Base-by-base conservation (phyloP, 2,329 filamentous ascomycete genomes). In the Aspergillus melleus region DNA sequence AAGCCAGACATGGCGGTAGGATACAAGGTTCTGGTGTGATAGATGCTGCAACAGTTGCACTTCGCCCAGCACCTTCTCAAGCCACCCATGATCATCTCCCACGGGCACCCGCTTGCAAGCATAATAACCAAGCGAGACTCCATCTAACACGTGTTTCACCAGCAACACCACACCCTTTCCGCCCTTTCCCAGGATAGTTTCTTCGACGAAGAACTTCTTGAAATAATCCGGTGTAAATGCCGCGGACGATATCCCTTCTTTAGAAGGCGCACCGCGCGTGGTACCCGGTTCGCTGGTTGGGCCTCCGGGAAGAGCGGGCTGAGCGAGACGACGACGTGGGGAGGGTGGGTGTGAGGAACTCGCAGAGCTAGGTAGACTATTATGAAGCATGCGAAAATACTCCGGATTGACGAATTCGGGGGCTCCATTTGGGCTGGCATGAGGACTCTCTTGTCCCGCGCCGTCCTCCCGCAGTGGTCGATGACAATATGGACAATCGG, bases 61-160 rank as follows among this genome's bases (percentile, higher is more conserved):
- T 76, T 99, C 95, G 50, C 95, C 85, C 54, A 99, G 81, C 2
- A 98, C 89, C 77, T 97, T 98, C 75, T 96, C 92, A 14, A 99
- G 81, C 96, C 95, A 97, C 62, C 88, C 87, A 70, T 97, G 94
- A 69, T 98, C 91, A 70, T 99, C 90, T 14, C 95, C 91, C 3
- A 99, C 95, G 0, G 95, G 96, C 0, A 99, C 93, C 50, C 96
- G 87, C 77, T 99, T 99, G 81, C 95, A 99, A 12, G 95, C 95
- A 76, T 96, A 99, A 64, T 95, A 86, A 1, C 95, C 95, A 1
- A 99, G 82, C 32, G 88, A 85, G 49, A 96, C 94, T 22, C 91
- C 89, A 74, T 98, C 95, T 59, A 99, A 86, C 66, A 96, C 84
- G 77, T 99, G 95, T 61, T 91, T 88, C 10, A 99, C 95, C n/a